Conservation (phyloP, 2,329 filamentous ascomycete species). For the Trichoderma sp. region DNA sequence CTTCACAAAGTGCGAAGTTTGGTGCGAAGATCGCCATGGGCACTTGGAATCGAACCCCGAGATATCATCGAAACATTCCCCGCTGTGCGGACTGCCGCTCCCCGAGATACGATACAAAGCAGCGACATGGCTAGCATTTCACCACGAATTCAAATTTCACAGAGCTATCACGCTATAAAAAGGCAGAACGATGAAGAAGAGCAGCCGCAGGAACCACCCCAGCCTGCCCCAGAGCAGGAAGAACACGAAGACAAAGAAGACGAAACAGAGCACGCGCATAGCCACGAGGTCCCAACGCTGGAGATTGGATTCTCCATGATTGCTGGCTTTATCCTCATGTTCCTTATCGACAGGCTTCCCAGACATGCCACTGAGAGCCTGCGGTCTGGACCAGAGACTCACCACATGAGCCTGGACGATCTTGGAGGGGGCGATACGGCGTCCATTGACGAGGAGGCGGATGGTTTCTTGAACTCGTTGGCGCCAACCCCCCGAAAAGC, state of each 20-base stretch:
- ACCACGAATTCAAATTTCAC: conserved; percentile 9
- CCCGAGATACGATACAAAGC: background rate
- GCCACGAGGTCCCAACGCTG: conserved; percentile 59
- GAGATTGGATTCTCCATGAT: conserved; percentile 88
- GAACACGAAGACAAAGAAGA: conserved; percentile 39
- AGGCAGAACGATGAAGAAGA: conserved; percentile 19
- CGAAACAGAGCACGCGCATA: conserved; percentile 30
- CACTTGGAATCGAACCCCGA: conserved; percentile 31
- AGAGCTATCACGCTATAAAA: background rate
- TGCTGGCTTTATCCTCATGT: conserved; percentile 93
- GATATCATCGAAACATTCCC: conserved; percentile 32
- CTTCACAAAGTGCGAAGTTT: conserved; percentile 41
- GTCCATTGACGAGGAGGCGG: conserved; percentile 57
- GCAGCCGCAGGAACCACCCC: conserved; percentile 19
- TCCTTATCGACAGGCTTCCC: conserved; percentile 85
- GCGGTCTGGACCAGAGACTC: conserved; percentile 65
- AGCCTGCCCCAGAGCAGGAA: conserved; percentile 18
- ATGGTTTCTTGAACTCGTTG: conserved; percentile 61
- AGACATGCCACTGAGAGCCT: conserved; percentile 68
- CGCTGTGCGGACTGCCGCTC: conserved; percentile 25
- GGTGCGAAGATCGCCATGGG: conserved; percentile 38
- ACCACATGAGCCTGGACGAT: conserved; percentile 87
- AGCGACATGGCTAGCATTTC: background rate
- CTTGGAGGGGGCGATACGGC: conserved; percentile 60
- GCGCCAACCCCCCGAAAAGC: conserved; percentile 59